phyloP scores from a whole-genome alignment of 2,329 filamentous ascomycete genomes.

The Xylariomycetidae sp. region DNA sequence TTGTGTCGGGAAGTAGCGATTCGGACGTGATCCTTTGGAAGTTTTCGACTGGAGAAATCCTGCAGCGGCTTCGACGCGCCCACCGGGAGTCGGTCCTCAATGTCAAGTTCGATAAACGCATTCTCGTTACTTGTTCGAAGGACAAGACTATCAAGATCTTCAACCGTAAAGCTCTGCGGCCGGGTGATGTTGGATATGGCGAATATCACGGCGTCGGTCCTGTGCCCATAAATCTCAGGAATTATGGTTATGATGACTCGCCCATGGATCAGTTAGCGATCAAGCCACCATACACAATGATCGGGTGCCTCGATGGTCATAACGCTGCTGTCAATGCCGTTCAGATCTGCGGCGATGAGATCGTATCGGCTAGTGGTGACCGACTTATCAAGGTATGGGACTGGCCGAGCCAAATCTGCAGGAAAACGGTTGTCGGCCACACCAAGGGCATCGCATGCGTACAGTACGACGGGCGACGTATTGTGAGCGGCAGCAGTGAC shows the following conservation, averaged over 20 bases:
- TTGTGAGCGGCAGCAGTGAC: slow-evolving; percentile 94
- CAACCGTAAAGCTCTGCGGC: slow-evolving; percentile 67
- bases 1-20: slow-evolving; percentile 95
- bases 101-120: slow-evolving; percentile 84
- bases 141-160: slow-evolving; percentile 97
- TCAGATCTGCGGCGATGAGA: slow-evolving; percentile 77
- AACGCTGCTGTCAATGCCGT: slow-evolving; percentile 93
- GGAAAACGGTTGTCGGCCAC: slow-evolving; percentile 78
- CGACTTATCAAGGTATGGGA: slow-evolving; percentile 94
- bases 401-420: slow-evolving; percentile 72
- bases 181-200: slow-evolving; percentile 55
- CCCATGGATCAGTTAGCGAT: slow-evolving; percentile 44
- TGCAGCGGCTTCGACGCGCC: slow-evolving; percentile 71
- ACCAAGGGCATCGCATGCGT: slow-evolving; percentile 96
- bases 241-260: slow-evolving; percentile 48
- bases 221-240: slow-evolving; percentile 46
- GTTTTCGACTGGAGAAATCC: slow-evolving; percentile 81
- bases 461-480: slow-evolving; percentile 88
- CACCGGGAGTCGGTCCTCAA: slow-evolving; percentile 92
- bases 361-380: slow-evolving; percentile 94
- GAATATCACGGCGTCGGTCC: slow-evolving; percentile 41
- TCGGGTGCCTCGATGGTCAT: slow-evolving; percentile 79
- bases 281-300: slow-evolving; percentile 65
- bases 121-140: slow-evolving; percentile 94
- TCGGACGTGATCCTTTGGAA: slow-evolving; percentile 86